These are phyloP conservation scores for Ambrosia hybrid DNA, from an alignment of 140 eudicot genomes.

Conservation along the genomic window DNA sequence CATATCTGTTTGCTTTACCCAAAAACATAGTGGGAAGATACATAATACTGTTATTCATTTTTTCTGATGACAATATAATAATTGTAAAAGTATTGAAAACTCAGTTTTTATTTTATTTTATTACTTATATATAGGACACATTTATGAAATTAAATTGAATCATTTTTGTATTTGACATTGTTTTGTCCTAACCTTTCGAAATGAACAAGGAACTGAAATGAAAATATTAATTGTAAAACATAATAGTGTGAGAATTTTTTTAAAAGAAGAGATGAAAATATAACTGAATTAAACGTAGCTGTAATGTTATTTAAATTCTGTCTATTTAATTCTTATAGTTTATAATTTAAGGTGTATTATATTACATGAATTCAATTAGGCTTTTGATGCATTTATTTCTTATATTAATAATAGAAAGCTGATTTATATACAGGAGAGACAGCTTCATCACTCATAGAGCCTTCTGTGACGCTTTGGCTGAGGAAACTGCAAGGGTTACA, in stretches of 20 bases:
- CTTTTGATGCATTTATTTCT: not conserved
- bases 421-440: conserved; percentile 58
- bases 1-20: not conserved
- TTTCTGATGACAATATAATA: not conserved
- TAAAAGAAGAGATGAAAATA: too few relatives aligned
- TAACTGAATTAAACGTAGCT: too few relatives aligned
- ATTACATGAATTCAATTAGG: not conserved
- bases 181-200: not conserved
- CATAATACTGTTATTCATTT: not conserved
- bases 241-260: too few relatives aligned
- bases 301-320: too few relatives aligned
- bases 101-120: too few relatives aligned
- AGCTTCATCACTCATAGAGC: conserved; percentile 96
- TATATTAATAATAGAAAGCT: not conserved
- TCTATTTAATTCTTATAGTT: too few relatives aligned
- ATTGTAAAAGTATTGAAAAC: not conserved
- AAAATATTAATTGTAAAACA: not conserved
- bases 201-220: not conserved
- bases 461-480: conserved; percentile 89
- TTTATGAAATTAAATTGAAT: not conserved
- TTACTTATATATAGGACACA: not conserved
- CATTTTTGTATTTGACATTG: not conserved
- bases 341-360: not conserved
- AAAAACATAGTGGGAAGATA: not conserved
- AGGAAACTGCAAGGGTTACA: conserved; percentile 85